phyloP scores from a whole-genome alignment of 805 yeast species.

The Cyberlindnera petersonii region DNA sequence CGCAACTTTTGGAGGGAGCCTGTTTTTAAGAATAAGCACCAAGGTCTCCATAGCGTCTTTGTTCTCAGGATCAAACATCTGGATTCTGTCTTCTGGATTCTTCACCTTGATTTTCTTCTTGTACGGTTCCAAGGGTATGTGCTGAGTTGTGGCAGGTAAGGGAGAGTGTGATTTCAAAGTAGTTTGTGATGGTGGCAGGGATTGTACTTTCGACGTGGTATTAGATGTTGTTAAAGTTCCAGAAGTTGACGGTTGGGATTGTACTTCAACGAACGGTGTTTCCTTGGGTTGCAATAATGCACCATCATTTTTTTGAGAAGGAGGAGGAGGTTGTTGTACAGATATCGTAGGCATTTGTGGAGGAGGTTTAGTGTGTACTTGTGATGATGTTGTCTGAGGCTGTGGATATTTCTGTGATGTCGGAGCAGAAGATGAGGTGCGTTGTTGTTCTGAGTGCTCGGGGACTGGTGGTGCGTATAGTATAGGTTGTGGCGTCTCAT shows the following conservation, averaged over 20 bases:
- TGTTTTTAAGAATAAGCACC: constrained; percentile 46
- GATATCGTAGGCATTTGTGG: too few species aligned
- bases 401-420: too few species aligned
- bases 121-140: constrained; percentile 1
- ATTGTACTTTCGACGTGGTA: not conserved
- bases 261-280: too few species aligned
- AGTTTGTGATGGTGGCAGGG: not conserved
- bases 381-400: too few species aligned
- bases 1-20: constrained; percentile 49
- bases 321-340: too few species aligned
- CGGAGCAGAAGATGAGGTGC: too few species aligned
- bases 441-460: too few species aligned
- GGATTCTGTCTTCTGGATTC: constrained; percentile 14
- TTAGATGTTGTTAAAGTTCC: not conserved
- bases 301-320: too few species aligned
- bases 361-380: too few species aligned
- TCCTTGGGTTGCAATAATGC: too few species aligned
- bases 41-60: constrained; percentile 42
- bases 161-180: constrained; percentile 1
- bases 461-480: too few species aligned
- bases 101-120: constrained; percentile 10
- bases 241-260: not conserved
- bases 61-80: constrained; percentile 32
- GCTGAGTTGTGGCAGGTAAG: not conserved
- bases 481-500: too few species aligned